These are phyloP conservation scores for Flaveria trinervia DNA, from an alignment of 129 eudicot genomes.

Conservation along the genomic window DNA sequence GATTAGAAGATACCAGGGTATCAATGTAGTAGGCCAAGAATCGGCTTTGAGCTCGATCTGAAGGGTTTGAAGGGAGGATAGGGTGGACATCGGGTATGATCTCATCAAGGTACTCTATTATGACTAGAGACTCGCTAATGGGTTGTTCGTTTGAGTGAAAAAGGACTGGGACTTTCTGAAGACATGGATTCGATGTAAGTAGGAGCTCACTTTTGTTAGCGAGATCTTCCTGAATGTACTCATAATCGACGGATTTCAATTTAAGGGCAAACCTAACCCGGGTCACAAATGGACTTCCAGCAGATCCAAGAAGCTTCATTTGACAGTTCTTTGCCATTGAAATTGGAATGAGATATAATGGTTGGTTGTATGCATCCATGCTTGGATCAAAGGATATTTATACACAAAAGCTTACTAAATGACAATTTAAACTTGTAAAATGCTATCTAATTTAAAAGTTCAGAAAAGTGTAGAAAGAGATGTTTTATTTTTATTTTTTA, in stretches of 20 bases:
- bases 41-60: constrained; percentile 5
- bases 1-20: neutral
- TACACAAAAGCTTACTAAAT: too few relatives aligned
- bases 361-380: too few relatives aligned
- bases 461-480: too few relatives aligned
- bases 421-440: too few relatives aligned
- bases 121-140: neutral
- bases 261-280: neutral
- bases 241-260: neutral
- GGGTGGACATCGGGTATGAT: constrained; percentile 35
- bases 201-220: neutral
- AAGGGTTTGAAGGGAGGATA: constrained; percentile 40
- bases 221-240: neutral
- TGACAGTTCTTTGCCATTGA: neutral
- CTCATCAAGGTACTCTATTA: constrained; percentile 29
- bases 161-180: neutral
- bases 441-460: too few relatives aligned
- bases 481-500: too few relatives aligned
- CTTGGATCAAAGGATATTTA: too few relatives aligned
- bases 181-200: neutral
- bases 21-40: neutral
- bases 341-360: too few relatives aligned
- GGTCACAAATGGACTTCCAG: neutral
- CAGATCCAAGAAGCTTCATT: neutral
- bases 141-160: neutral